These are phyloP conservation scores for Phytophthora capsici DNA, from an alignment of 352 stramenopile species.

Conservation along the genomic window DNA sequence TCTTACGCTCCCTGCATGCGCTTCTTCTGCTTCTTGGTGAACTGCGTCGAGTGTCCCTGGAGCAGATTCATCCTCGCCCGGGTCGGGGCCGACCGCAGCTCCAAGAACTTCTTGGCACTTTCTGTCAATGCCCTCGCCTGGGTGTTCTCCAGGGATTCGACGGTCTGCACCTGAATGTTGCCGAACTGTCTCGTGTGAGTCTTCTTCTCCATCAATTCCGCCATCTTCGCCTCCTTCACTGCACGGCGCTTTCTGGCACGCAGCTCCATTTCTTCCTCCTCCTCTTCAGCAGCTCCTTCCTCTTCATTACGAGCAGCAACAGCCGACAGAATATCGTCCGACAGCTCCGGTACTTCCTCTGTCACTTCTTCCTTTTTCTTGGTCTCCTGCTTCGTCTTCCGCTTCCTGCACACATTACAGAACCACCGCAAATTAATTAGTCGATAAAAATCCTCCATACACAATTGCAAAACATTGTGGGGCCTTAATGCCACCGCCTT, in stretches of 20 bases:
- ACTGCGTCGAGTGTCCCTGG: conserved; percentile 69
- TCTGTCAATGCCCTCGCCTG: conserved; percentile 53
- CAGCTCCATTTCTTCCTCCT: conserved; percentile 35
- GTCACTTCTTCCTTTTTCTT: not conserved
- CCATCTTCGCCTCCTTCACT: conserved; percentile 29
- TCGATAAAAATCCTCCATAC: not conserved
- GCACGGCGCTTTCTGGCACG: conserved; percentile 36
- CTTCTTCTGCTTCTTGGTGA: conserved; percentile 79
- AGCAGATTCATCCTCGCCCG: conserved; percentile 70
- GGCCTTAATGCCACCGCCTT: not conserved
- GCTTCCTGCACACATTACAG: conserved; percentile 48
- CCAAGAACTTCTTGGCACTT: conserved; percentile 60
- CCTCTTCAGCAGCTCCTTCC: conserved; percentile 53
- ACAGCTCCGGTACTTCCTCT: conserved; percentile 51
- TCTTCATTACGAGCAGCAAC: conserved; percentile 73
- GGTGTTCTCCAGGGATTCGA: conserved; percentile 50
- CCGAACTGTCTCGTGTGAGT: conserved; percentile 80
- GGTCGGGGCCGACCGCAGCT: conserved; percentile 55
- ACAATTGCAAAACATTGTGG: conserved; percentile 6
- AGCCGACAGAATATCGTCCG: conserved; percentile 68
- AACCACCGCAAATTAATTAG: conserved; percentile 13
- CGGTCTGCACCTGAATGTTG: conserved; percentile 76
- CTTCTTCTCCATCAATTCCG: conserved; percentile 47
- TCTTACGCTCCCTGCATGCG: conserved; percentile 20
- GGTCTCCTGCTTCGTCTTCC: conserved; percentile 43